Evolutionary conservation across 2,329 filamentous ascomycete genomes (phyloP).

Genomic region (Blastomyces gilchristii): DNA sequence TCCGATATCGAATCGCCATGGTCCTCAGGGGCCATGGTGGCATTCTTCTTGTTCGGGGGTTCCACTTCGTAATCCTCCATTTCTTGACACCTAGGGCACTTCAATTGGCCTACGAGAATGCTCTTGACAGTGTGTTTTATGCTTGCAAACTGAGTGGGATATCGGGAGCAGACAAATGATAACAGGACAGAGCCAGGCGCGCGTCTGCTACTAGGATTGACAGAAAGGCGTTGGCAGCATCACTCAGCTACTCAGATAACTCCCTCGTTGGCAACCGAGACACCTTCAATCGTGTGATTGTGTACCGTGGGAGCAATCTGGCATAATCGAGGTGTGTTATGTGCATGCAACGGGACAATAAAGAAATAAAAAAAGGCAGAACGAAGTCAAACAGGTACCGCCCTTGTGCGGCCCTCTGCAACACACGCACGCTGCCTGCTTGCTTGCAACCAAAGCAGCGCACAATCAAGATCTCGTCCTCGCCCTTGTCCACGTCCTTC

Average conservation of each 20-base stretch:
- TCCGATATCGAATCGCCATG: neutral
- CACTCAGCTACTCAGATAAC: neutral
- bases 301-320: neutral
- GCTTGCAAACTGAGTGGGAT: neutral
- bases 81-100: neutral
- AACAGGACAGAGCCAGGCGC: neutral
- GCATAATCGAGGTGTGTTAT: neutral
- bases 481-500: neutral
- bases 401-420: neutral
- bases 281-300: neutral
- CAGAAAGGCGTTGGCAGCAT: neutral
- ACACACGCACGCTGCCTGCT: neutral
- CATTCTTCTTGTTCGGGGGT: neutral
- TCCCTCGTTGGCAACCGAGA: neutral
- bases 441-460: neutral
- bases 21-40: neutral
- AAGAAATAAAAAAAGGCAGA: neutral
- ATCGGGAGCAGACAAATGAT: neutral
- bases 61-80: constrained; percentile 1
- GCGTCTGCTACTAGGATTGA: neutral
- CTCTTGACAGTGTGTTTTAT: neutral
- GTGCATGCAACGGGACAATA: neutral
- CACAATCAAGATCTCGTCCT: neutral
- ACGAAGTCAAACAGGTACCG: neutral
- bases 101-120: neutral